These are phyloP conservation scores for Pseudonectria buxi DNA, from an alignment of 2,329 filamentous ascomycete genomes.

Conservation along the genomic window DNA sequence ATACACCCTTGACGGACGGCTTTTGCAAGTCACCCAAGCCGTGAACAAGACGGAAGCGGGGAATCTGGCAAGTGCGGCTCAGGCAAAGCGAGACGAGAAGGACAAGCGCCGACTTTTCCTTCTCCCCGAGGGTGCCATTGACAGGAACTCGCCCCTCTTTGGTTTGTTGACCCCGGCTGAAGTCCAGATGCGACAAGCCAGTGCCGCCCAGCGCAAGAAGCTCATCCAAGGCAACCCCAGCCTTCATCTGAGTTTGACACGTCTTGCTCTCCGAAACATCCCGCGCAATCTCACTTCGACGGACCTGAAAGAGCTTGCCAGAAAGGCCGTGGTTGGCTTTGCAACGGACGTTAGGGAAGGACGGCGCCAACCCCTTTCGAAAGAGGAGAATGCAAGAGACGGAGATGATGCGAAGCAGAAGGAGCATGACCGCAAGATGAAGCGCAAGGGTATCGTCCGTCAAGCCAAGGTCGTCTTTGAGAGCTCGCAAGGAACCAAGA, in stretches of 20 bases:
- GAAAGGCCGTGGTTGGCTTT: conserved; percentile 90
- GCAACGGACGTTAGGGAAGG: conserved; percentile 81
- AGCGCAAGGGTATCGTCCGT: conserved; percentile 79
- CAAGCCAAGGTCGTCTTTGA: conserved; percentile 97
- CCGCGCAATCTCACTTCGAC: conserved; percentile 78
- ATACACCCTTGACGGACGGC: conserved; percentile 86
- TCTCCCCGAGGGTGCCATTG: conserved; percentile 77
- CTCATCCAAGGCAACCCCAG: conserved; percentile 87
- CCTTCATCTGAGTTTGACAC: conserved; percentile 80
- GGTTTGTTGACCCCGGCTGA: conserved; percentile 70
- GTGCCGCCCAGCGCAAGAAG: conserved; percentile 77
- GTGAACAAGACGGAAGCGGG: conserved; percentile 77
- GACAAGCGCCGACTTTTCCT: conserved; percentile 90
- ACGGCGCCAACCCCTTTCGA: conserved; percentile 70
- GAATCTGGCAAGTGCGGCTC: conserved; percentile 64
- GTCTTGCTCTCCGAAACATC: conserved; percentile 86
- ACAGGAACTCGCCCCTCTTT: conserved; percentile 70
- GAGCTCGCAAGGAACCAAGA: conserved; percentile 75
- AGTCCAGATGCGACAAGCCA: conserved; percentile 80
- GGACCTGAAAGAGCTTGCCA: conserved; percentile 82
- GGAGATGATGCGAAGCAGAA: conserved; percentile 74
- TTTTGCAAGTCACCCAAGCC: conserved; percentile 77
- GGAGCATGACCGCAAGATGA: conserved; percentile 70
- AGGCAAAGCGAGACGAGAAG: conserved; percentile 58
- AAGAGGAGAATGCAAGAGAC: conserved; percentile 77